A percentile compares a stretch with the other conserved stretches of the same genome.
Conservation (phyloP, 305 asterid species). For the Rubia tinctorum region DNA sequence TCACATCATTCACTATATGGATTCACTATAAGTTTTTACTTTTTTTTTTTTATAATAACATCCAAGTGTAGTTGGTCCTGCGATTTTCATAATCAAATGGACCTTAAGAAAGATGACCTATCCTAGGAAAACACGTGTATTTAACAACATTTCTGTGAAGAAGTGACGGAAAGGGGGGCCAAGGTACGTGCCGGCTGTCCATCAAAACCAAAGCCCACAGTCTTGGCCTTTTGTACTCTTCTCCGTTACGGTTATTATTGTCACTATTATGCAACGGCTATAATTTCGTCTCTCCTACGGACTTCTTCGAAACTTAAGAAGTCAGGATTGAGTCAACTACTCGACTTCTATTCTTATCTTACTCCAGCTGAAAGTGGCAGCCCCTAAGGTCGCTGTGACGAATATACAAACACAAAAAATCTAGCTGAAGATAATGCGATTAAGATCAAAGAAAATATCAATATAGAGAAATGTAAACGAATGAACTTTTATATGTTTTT, state of each 20-base stretch:
- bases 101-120: background rate
- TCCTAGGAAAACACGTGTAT: background rate
- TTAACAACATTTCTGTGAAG: background rate
- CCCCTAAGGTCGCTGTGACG: too few relatives aligned
- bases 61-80: background rate
- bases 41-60: too few relatives aligned
- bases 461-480: too few relatives aligned
- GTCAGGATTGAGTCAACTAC: background rate
- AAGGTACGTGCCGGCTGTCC: constrained; percentile 1
- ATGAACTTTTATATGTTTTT: too few relatives aligned
- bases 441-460: too few relatives aligned
- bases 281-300: background rate
- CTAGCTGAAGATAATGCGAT: too few relatives aligned
- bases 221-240: background rate
- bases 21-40: too few relatives aligned
- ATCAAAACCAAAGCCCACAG: constrained; percentile 3
- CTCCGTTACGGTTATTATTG: background rate
- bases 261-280: constrained; percentile 6
- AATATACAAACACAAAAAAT: too few relatives aligned
- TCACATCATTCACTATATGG: too few relatives aligned
- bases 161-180: background rate
- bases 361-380: too few relatives aligned
- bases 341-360: background rate
- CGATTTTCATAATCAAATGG: background rate
- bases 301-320: background rate